Percentiles rank a stretch among this genome's conserved stretches.
Conservation (phyloP, 2,329 filamentous ascomycete genomes). For the Hypoxylon sp. region DNA sequence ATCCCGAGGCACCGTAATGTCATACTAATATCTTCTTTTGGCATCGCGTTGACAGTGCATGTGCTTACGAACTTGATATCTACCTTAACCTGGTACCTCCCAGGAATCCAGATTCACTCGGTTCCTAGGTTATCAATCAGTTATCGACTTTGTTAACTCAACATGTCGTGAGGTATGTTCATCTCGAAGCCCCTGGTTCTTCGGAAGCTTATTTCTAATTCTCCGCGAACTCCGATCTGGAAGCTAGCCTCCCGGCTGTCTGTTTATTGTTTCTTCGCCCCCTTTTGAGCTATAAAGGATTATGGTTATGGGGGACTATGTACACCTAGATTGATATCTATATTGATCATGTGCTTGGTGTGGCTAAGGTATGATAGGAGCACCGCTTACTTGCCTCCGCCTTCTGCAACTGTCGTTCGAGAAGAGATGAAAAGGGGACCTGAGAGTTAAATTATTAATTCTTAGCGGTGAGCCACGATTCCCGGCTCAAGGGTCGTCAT, state of each 20-base stretch:
- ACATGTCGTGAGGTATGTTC: neutral
- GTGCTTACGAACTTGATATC: neutral
- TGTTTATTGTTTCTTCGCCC: neutral
- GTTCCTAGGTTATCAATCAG: constrained; percentile 7
- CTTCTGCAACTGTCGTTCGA: constrained; percentile 19
- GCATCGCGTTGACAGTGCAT: constrained; percentile 6
- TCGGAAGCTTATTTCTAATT: constrained; percentile 4
- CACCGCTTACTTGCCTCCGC: constrained; percentile 23
- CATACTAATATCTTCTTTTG: neutral
- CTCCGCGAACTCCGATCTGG: constrained; percentile 17
- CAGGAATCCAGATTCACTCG: too few species aligned
- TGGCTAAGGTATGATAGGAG: constrained; percentile 1
- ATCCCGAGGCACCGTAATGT: neutral
- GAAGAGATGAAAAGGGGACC: constrained; percentile 7
- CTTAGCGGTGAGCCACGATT: constrained; percentile 27
- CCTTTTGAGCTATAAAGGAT: neutral
- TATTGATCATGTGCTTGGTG: neutral
- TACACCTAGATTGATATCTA: neutral
- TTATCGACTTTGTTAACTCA: constrained; percentile 12
- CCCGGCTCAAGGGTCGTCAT: constrained; percentile 8
- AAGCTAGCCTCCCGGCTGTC: neutral
- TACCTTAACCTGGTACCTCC: too few species aligned
- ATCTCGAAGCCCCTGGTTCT: neutral
- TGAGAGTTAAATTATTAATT: constrained; percentile 3
- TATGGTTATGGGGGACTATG: neutral